Evolutionary conservation across 2,329 filamentous ascomycete genomes (phyloP).

Genomic region (Cladosporium sp.): DNA sequence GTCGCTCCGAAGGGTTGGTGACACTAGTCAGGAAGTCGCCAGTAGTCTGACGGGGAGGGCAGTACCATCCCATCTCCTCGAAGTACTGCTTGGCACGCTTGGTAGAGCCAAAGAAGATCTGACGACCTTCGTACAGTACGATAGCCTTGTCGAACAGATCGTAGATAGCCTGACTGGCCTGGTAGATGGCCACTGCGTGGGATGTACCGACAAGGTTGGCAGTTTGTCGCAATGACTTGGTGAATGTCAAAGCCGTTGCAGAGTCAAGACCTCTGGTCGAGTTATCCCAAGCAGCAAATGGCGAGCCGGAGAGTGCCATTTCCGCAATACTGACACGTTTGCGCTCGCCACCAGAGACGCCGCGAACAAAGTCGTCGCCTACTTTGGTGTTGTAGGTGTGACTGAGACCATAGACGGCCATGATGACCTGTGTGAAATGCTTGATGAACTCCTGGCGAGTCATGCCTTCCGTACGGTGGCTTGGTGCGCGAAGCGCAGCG

Average conservation of each 20-base stretch:
- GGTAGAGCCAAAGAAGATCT: slow-evolving; percentile 73
- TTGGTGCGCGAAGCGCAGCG: slow-evolving; percentile 53
- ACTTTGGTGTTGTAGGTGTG: slow-evolving; percentile 59
- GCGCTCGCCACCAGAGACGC: slow-evolving; percentile 55
- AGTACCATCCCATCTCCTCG: slow-evolving; percentile 66
- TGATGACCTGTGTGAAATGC: slow-evolving; percentile 52
- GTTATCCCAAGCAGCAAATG: slow-evolving; percentile 49
- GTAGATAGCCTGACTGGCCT: slow-evolving; percentile 53
- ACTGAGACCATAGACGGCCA: slow-evolving; percentile 55
- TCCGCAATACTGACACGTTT: slow-evolving; percentile 65
- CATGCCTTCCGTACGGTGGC: slow-evolving; percentile 38
- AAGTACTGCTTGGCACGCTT: slow-evolving; percentile 64
- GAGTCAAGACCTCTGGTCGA: slow-evolving; percentile 54
- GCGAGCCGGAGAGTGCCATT: slow-evolving; percentile 43
- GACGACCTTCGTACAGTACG: slow-evolving; percentile 72
- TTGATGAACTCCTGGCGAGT: slow-evolving; percentile 47
- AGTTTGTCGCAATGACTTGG: slow-evolving; percentile 52
- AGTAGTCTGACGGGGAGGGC: slow-evolving; percentile 65
- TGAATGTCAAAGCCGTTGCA: slow-evolving; percentile 60
- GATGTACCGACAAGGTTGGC: slow-evolving; percentile 52
- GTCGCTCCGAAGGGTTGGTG: slow-evolving; percentile 64
- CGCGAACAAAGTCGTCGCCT: slow-evolving; percentile 60
- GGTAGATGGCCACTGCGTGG: slow-evolving; percentile 61
- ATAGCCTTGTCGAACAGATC: slow-evolving; percentile 72
- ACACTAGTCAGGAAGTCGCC: slow-evolving; percentile 70